These are phyloP conservation scores for Paramecium sexaurelia DNA, from an alignment of 73 alveolate genomes.

Conservation along the genomic window DNA sequence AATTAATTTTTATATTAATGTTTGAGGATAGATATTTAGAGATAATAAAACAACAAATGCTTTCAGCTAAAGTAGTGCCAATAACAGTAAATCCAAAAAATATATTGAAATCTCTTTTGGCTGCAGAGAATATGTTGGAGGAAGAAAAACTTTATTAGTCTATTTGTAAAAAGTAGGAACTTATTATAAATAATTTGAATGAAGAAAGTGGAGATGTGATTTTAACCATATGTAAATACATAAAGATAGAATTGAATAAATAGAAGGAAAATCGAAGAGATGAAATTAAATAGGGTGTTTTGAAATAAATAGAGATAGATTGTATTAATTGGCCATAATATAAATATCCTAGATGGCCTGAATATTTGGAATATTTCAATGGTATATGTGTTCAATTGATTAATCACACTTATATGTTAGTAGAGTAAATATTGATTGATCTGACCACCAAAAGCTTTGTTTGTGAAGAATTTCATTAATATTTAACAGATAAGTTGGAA, in stretches of 20 bases:
- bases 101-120: not conserved
- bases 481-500: constrained; percentile 35
- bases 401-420: not conserved
- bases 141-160: not conserved
- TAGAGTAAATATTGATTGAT: not conserved
- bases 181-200: not conserved
- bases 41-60: not conserved
- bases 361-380: not conserved
- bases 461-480: constrained; percentile 21
- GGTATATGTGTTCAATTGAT: not conserved
- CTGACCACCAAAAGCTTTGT: not conserved
- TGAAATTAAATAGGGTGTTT: not conserved
- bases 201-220: not conserved
- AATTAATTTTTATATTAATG: not conserved
- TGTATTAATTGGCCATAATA: not conserved
- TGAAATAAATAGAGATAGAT: not conserved
- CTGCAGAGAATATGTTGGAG: not conserved
- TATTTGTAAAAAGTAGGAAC: not conserved
- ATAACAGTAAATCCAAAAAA: not conserved
- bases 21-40: not conserved
- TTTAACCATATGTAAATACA: not conserved
- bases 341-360: constrained; percentile 8
- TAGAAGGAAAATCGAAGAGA: not conserved
- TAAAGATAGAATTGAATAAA: not conserved
- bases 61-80: not conserved